Evolutionary conservation across 768 basidiomycete species (phyloP).

Genomic region (Rhizopogon salebrosus): DNA sequence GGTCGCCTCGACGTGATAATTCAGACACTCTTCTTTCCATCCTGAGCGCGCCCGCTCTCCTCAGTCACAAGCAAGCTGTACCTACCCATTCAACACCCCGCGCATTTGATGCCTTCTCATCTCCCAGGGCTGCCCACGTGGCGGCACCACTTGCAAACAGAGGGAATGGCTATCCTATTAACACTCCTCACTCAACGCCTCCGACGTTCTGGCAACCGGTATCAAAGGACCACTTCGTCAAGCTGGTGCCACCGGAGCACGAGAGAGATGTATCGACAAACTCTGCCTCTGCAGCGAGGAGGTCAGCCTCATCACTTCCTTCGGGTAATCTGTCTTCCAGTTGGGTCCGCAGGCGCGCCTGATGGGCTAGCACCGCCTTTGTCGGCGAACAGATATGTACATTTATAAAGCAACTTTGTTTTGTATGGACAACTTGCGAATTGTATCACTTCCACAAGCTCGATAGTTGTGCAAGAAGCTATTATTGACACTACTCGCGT

Average conservation of each 20-base stretch:
- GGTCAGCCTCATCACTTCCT: neutral
- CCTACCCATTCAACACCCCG: neutral
- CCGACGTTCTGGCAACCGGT: neutral
- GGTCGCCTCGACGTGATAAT: neutral
- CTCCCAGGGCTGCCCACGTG: neutral
- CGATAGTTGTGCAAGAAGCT: neutral
- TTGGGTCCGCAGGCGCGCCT: neutral
- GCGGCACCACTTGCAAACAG: neutral
- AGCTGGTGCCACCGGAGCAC: neutral
- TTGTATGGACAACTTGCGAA: neutral
- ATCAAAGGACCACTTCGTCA: neutral
- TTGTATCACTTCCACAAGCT: neutral
- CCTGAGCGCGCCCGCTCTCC: neutral
- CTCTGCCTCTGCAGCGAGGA: no score
- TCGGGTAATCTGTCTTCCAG: neutral
- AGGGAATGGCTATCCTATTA: neutral
- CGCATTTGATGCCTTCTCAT: neutral
- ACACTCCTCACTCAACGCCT: neutral
- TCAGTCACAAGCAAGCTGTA: neutral
- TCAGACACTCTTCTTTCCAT: neutral
- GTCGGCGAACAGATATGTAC: neutral
- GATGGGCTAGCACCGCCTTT: neutral
- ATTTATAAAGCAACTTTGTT: neutral
- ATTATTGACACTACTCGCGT: neutral
- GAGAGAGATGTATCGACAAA: neutral